Percentiles rank a stretch among this genome's conserved stretches.
Conservation (phyloP, 164 flowering plant species). For the Berberis vulgaris region DNA sequence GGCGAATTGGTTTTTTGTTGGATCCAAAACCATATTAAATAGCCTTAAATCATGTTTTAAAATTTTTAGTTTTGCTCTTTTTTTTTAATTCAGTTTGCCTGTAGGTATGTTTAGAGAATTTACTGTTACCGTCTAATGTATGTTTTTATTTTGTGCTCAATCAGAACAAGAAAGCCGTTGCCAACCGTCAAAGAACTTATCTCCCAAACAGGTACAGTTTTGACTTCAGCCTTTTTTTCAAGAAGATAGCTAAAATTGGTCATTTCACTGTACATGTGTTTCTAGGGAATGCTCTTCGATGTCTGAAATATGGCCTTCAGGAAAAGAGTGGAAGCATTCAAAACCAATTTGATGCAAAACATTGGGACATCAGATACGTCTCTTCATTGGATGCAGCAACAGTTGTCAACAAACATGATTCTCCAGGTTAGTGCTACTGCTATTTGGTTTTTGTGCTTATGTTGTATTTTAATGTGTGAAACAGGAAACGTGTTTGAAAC, state of each 20-base stretch:
- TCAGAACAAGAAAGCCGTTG: constrained; percentile 1
- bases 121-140: neutral
- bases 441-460: neutral
- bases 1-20: no score
- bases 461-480: no score
- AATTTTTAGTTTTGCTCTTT: neutral
- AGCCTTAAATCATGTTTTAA: no score
- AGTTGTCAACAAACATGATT: neutral
- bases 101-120: neutral
- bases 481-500: no score
- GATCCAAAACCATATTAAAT: no score
- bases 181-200: neutral
- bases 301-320: no score
- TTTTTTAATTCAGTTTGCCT: neutral
- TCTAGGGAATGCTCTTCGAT: no score
- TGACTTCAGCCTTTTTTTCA: no score
- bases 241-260: no score
- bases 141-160: neutral
- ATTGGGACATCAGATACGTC: neutral
- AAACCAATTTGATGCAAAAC: constrained; percentile 3
- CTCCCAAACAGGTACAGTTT: neutral
- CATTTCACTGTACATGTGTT: no score
- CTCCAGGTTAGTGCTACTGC: constrained; percentile 1
- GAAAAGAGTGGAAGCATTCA: neutral
- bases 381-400: neutral